Conservation (phyloP, 306 rosid genomes). For the Crotalaria pallida region DNA sequence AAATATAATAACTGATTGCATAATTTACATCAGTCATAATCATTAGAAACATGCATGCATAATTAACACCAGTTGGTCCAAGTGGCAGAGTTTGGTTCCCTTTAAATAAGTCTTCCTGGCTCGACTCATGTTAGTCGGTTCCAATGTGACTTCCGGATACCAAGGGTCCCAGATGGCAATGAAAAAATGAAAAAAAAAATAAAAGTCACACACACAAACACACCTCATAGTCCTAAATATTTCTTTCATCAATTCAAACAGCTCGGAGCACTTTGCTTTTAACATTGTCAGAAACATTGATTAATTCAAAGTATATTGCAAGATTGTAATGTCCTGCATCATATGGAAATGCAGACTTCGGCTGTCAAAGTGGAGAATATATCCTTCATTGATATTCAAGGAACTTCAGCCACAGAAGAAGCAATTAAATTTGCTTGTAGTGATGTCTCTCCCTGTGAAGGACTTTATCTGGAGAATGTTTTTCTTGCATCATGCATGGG, state of each 20-base stretch:
- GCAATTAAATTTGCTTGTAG: conserved; percentile 78
- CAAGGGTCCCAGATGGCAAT: too few relatives aligned
- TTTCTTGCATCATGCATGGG: conserved; percentile 36
- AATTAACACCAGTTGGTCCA: too few relatives aligned
- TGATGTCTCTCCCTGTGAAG: conserved; percentile 60
- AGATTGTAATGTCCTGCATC: conserved; percentile 10
- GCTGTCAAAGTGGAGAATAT: conserved; percentile 67
- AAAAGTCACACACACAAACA: not conserved
- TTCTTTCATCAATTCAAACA: not conserved
- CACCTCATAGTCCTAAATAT: not conserved
- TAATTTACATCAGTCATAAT: not conserved
- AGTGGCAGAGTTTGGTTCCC: too few relatives aligned
- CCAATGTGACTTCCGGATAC: too few relatives aligned
- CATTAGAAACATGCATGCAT: not conserved
- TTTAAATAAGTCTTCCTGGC: too few relatives aligned
- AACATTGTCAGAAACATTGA: not conserved
- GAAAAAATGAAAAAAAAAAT: too few relatives aligned
- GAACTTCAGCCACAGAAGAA: conserved; percentile 76
- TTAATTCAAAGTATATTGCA: not conserved
- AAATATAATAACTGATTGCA: not conserved
- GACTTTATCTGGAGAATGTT: conserved; percentile 57
- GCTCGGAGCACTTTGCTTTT: not conserved
- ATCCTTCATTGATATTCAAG: conserved; percentile 62
- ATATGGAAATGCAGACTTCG: conserved; percentile 49
- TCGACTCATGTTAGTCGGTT: too few relatives aligned